These are phyloP conservation scores for Phoma herbarum DNA, from an alignment of 2,329 filamentous ascomycete genomes.

Conservation along the genomic window DNA sequence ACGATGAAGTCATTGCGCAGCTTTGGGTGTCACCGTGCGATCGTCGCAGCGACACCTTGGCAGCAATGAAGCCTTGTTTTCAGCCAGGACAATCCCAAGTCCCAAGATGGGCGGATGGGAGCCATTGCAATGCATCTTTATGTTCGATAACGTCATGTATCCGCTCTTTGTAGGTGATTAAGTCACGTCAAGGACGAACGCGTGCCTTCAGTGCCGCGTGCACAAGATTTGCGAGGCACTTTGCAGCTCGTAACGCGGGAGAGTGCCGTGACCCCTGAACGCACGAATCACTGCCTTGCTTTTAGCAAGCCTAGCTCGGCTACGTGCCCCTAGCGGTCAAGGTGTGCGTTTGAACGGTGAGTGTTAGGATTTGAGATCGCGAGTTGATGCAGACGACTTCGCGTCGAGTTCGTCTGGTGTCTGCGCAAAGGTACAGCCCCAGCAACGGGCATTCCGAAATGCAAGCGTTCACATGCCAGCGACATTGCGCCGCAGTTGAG, in stretches of 20 bases:
- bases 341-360: slow-evolving; percentile 10
- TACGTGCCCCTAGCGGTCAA: slow-evolving; percentile 9
- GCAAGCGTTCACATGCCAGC: slow-evolving; percentile 19
- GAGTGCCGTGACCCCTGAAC: slow-evolving; percentile 17
- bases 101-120: slow-evolving; percentile 1
- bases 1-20: slow-evolving; percentile 21
- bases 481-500: slow-evolving; percentile 20
- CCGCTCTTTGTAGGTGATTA: slow-evolving; percentile 23
- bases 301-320: slow-evolving; percentile 10
- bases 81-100: slow-evolving; percentile 14
- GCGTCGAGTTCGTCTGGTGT: not conserved
- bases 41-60: slow-evolving; percentile 7
- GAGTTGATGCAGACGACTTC: slow-evolving; percentile 7
- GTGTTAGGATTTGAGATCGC: slow-evolving; percentile 17
- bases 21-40: slow-evolving; percentile 10
- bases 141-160: slow-evolving; percentile 26
- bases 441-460: slow-evolving; percentile 21
- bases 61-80: slow-evolving; percentile 23
- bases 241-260: slow-evolving; percentile 14
- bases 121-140: slow-evolving; percentile 10
- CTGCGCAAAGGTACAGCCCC: slow-evolving; percentile 14
- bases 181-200: slow-evolving; percentile 8
- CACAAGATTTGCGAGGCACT: slow-evolving; percentile 15
- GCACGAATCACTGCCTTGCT: slow-evolving; percentile 21
- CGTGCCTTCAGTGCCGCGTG: slow-evolving; percentile 20